Evolutionary conservation across 2,329 filamentous ascomycete species (phyloP).

Genomic region (Ascochyta fabae): DNA sequence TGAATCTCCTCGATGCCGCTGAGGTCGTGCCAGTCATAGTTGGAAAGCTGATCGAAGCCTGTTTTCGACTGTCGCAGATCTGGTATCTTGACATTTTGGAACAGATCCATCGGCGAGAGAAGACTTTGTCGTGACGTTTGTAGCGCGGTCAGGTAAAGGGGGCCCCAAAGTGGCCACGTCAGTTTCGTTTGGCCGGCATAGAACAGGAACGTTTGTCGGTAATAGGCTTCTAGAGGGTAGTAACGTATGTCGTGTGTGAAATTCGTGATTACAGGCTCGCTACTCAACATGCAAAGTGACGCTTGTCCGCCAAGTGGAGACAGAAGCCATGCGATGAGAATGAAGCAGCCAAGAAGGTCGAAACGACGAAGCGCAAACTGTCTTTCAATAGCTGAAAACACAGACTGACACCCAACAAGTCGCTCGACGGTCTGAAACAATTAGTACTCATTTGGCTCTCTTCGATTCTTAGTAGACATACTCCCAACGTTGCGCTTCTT

Average conservation of each 20-base stretch:
- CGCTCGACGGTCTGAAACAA: slow-evolving; percentile 9
- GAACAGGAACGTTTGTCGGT: neutral
- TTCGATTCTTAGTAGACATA: neutral
- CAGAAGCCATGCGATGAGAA: neutral
- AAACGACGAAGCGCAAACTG: slow-evolving; percentile 12
- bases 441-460: neutral
- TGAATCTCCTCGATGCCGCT: neutral
- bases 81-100: neutral
- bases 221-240: neutral
- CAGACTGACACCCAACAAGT: slow-evolving; percentile 19
- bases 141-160: neutral
- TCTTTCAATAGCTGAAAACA: slow-evolving; percentile 18
- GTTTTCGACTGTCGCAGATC: neutral
- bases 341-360: slow-evolving; percentile 6
- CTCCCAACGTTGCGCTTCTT: slow-evolving; percentile 11
- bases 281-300: neutral
- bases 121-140: neutral
- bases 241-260: neutral
- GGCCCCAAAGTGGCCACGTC: neutral
- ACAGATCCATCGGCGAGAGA: neutral
- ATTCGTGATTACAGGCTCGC: neutral
- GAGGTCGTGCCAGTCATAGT: neutral
- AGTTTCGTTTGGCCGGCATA: too few species aligned
- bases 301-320: neutral
- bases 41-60: neutral